Evolutionary conservation across 2,329 filamentous ascomycete species (phyloP), one percentile per base, ranked within the genome.

Genomic region (Mycosphaerella arachidis): DNA sequence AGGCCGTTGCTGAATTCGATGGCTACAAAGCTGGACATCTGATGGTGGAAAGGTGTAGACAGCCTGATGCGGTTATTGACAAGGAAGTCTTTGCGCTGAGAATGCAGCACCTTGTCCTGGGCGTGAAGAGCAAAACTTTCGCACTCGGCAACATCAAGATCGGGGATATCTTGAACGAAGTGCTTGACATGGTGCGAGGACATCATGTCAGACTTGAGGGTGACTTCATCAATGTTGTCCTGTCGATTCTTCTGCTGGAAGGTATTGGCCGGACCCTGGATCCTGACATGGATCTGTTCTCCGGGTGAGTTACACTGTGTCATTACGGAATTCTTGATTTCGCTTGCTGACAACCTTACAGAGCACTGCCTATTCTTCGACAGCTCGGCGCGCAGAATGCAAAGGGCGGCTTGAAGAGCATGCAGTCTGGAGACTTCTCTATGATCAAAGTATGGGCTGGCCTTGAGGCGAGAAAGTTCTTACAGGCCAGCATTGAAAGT

Each of bases 201-300:
- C 94, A 99, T 73, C 94, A 99, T 72, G 94, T 99, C 4, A 84
- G 94, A 8, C 83, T 99, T 54, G 94, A 99, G 75, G 94, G 94
- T 8, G 94, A 99, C 73, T 99, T 97, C 72, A 92, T 99, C 72
- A 99, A 99, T 71, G 94, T 99, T 4, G 93, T 99, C 31, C 88
- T 99, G 60, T 96, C 91, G 61, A 97, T 97, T 56, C 78, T 99
- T 35, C 81, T 99, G 1, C 81, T 99, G 1, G 94, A 99, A 73
- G 94, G 94, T 6, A 99, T 97, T 70, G 94, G 94, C 0, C 84
- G 94, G 62, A 91, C 82, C 60, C 77, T 99, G 16, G 88, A 97
- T 73, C 93, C 94, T 0, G 82, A 93, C 56, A 79, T 97, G 51
- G 94, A 99, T 76, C 80, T 99, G 12, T 88, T 99, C 65, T 86